Evolutionary conservation across 1,284 basidiomycete genomes (phyloP).

Genomic region (Boletellus deceptivus): DNA sequence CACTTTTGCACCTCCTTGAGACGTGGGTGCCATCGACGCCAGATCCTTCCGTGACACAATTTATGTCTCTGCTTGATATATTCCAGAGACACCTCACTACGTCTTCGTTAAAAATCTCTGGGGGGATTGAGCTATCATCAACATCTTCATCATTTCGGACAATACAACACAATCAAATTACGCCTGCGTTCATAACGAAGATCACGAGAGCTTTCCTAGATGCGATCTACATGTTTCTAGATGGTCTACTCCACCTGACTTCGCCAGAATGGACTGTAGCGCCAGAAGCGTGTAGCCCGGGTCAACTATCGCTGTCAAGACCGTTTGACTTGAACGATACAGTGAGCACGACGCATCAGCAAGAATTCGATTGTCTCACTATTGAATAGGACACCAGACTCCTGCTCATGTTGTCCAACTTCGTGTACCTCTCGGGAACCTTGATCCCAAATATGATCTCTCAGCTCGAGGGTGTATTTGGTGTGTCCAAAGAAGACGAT

Average conservation of each 20-base stretch:
- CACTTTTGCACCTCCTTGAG: slow-evolving; percentile 83
- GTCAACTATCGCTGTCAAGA: slow-evolving; percentile 14
- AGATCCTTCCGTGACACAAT: slow-evolving; percentile 60
- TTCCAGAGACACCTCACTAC: slow-evolving; percentile 86
- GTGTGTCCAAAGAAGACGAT: slow-evolving; percentile 75
- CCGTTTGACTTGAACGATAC: slow-evolving; percentile 53
- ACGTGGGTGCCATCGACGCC: slow-evolving; percentile 71
- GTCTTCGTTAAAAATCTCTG: slow-evolving; percentile 80
- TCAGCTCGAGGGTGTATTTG: slow-evolving; percentile 79
- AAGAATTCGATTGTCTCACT: slow-evolving; percentile 5
- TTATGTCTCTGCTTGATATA: slow-evolving; percentile 72
- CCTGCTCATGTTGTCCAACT: slow-evolving; percentile 88
- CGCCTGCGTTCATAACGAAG: slow-evolving; percentile 60
- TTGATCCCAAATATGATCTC: slow-evolving; percentile 80
- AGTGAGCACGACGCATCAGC: slow-evolving; percentile 41
- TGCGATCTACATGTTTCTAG: slow-evolving; percentile 83
- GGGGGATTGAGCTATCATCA: slow-evolving; percentile 64
- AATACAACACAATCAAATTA: slow-evolving; percentile 57
- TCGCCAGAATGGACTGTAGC: slow-evolving; percentile 65
- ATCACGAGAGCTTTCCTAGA: slow-evolving; percentile 89
- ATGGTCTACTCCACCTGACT: slow-evolving; percentile 85
- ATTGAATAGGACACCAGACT: slow-evolving; percentile 75
- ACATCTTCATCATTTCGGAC: slow-evolving; percentile 43
- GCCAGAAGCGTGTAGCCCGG: slow-evolving; percentile 27
- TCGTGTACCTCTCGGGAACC: slow-evolving; percentile 70